These are phyloP conservation scores for Cynanchum wilfordii DNA, from an alignment of 257 asterid genomes.

Conservation along the genomic window DNA sequence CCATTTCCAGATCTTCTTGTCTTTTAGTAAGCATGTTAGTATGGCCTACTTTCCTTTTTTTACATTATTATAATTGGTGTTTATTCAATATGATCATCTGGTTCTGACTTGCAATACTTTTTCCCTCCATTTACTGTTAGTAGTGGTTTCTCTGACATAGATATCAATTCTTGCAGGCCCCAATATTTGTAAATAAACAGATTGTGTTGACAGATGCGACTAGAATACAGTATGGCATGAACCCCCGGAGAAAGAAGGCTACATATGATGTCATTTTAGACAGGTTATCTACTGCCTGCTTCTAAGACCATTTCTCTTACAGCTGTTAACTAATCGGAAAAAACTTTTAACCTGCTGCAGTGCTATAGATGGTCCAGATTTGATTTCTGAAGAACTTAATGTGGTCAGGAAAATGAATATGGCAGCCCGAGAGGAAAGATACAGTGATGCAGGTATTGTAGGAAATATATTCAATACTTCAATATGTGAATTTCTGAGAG, in stretches of 20 bases:
- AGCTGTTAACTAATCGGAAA: background rate
- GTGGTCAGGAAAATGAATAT: constrained; percentile 31
- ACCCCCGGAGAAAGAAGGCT: constrained; percentile 23
- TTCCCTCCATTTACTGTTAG: background rate
- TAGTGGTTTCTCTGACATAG: background rate
- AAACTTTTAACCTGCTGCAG: constrained; percentile 15
- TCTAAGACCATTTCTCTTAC: background rate
- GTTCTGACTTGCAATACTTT: background rate
- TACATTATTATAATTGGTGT: background rate
- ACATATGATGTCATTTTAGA: constrained; percentile 36
- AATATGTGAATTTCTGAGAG: background rate
- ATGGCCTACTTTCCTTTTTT: background rate
- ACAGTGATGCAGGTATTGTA: constrained; percentile 37
- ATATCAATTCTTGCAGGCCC: constrained; percentile 31
- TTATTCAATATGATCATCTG: background rate
- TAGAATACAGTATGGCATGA: constrained; percentile 28
- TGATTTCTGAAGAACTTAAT: constrained; percentile 35
- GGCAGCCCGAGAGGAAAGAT: constrained; percentile 37
- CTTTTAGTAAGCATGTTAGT: background rate
- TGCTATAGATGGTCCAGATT: constrained; percentile 41
- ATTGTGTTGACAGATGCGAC: constrained; percentile 39
- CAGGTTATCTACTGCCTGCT: constrained; percentile 24
- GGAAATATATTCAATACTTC: background rate
- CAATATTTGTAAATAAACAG: constrained; percentile 35
- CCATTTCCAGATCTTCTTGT: background rate